Evolutionary conservation across 768 basidiomycete genomes (phyloP).

Genomic region (Mycena sanguinolenta): DNA sequence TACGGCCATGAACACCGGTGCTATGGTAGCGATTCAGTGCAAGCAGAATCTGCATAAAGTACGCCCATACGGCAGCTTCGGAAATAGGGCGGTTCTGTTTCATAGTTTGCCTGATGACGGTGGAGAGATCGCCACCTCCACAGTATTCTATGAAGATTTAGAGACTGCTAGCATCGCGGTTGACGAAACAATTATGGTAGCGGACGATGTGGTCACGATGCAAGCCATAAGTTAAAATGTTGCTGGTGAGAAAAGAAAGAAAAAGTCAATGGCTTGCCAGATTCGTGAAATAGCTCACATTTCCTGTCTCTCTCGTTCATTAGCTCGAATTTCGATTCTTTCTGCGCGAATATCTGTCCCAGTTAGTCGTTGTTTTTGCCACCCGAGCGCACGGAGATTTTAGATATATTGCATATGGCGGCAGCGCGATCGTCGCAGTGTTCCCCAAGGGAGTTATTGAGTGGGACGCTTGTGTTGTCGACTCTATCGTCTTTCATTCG

Average conservation of each 20-base stretch:
- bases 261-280: slow-evolving; percentile 5
- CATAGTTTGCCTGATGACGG: no score
- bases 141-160: no score
- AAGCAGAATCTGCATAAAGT: slow-evolving; percentile 92
- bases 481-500: not conserved
- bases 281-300: slow-evolving; percentile 78
- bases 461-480: slow-evolving; percentile 44
- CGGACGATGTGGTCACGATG: slow-evolving; percentile 97
- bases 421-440: no score
- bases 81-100: slow-evolving; percentile 85
- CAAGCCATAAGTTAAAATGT: slow-evolving; percentile 96
- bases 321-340: slow-evolving; percentile 97
- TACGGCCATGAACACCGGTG: slow-evolving; percentile 70
- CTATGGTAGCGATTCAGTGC: slow-evolving; percentile 96
- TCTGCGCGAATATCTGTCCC: no score
- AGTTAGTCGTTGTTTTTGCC: slow-evolving; percentile 10
- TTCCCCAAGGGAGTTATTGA: slow-evolving; percentile 63
- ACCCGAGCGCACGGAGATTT: slow-evolving; percentile 13
- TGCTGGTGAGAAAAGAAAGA: slow-evolving; percentile 61
- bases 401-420: slow-evolving; percentile 78
- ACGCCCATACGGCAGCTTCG: slow-evolving; percentile 96
- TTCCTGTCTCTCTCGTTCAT: slow-evolving; percentile 97
- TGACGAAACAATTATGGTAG: slow-evolving; percentile 93
- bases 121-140: no score
- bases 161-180: slow-evolving; percentile 88